A percentile compares a stretch with the other conserved stretches of the same genome.
phyloP scores from a whole-genome alignment of 192 early-diverging fungal genomes.

The Paraglomus brasilianum region DNA sequence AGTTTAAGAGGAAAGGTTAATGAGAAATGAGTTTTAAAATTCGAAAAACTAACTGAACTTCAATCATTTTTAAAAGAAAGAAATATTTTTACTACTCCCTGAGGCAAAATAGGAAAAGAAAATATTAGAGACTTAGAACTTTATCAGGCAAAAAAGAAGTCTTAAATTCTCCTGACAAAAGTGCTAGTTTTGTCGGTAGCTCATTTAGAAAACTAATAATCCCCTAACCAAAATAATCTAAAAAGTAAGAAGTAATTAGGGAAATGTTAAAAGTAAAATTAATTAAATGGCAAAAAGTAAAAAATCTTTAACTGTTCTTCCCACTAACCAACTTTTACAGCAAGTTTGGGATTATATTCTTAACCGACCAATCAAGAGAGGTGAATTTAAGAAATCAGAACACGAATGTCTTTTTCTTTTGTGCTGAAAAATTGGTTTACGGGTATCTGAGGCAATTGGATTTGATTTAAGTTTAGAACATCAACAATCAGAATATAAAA shows the following conservation, averaged over 20 bases:
- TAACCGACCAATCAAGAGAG: conserved; percentile 3
- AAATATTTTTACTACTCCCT: background rate
- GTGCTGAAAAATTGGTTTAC: background rate
- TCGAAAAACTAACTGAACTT: background rate
- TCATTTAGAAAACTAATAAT: no score
- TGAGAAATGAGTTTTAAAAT: background rate
- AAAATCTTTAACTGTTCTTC: background rate
- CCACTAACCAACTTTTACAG: conserved; percentile 13
- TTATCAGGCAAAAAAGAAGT: conserved; percentile 8
- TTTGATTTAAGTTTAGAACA: conserved; percentile 10
- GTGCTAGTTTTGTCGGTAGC: no score
- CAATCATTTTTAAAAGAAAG: background rate
- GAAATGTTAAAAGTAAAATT: no score
- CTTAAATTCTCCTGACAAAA: background rate
- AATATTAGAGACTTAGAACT: background rate
- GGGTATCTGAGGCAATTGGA: background rate
- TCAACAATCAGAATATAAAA: conserved; percentile 2
- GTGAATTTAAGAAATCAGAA: background rate
- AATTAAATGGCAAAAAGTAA: no score
- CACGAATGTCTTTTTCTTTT: background rate
- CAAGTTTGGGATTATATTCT: conserved; percentile 14
- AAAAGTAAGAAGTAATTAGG: no score
- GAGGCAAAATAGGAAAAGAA: conserved; percentile 1
- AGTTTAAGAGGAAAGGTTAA: background rate
- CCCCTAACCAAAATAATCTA: no score